Evolutionary conservation across 345 rosid genomes (phyloP), one percentile per base, ranked within the genome.

Genomic region (Eucalyptus caleyi): DNA sequence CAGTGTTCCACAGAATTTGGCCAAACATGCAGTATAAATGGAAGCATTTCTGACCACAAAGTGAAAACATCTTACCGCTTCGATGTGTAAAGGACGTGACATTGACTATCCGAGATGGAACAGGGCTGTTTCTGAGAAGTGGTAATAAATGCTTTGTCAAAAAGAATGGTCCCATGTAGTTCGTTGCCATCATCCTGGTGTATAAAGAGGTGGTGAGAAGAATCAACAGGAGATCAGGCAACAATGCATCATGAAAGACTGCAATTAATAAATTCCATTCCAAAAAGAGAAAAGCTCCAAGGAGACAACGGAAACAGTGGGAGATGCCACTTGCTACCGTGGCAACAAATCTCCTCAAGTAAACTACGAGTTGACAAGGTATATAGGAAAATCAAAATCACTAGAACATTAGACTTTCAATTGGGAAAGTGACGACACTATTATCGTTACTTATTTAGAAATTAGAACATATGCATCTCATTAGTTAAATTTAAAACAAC

Each of bases 31-130:
- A 77, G 21, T 40, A 77, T 77, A 77, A 40, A 77, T 77, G 47
- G 16, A 77, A 77, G 47, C 5, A 1, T 42, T 77, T 40, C 27
- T 77, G 47, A 87, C 42, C 53, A 16, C 51, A 45, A 69, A 49
- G 53, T 51, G 23, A 47, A 86, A 88, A 30, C 53, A 86, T 86
- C 89, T 91, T 88, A 97, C 99, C 93, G 87, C 88, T 90, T 89
- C 96, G 94, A 93, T 98, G 99, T 7, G 99, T 98, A 88, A 98
- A 98, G 51, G 98, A 98, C 18, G 99, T 93, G 56, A 97, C 98
- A 92, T 98, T 97, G 82, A 98, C 99, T 23, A 97, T 94, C 90
- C 99, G 93, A 80, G 99, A 96, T 90, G 98, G 96, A 89, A 94
- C 92, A 77, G 92, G 94, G 91, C 99, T 97, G 91, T 93, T 94